Base-by-base conservation (phyloP, 2,329 filamentous ascomycete species). In the Aureobasidium melanogenum region DNA sequence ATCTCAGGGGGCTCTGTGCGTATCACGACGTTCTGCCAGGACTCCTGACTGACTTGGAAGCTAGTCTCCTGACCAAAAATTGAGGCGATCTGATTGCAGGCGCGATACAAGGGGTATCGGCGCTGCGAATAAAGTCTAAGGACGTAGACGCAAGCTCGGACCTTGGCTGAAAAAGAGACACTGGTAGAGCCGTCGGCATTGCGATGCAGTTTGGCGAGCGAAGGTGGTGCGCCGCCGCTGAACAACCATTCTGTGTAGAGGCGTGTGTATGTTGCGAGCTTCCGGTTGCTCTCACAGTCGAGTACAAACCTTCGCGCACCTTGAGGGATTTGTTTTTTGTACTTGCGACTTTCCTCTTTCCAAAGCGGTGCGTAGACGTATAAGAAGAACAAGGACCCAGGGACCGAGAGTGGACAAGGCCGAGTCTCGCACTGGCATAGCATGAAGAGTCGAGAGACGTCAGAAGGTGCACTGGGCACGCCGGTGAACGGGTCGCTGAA, bases 201-300 rank as follows among this genome's bases (percentile, higher is more conserved):
- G 43, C 24, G 32, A 39, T 56, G 50, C 7, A 55, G 47, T 51
- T 56, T 55, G 8, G 56, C 24, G 38, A 54, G 28, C 15, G 48
- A 43, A 50, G 56, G 17, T 17, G 62, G 41, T 17, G 52, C 43
- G 26, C 48, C 9, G 22, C 48, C 56, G 15, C 48, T 56, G 24
- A 63, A 60, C 14, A 61, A 22, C 46, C 39, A 41, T 22, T 30
- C 38, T 1, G 52, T 59, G 39, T 50, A 60, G 54, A 63, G 60
- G 10, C 62, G 44, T 3, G 24, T 30, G 41, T 52, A 51, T 19
- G 30, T 55, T 12, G 48, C 10, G 41, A 39, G 8, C 19, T n/a
- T 19, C 1, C 22, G 39, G 7, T 28, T 10, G 12, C 1, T 5
- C 10, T 12, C 24, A 15, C 39, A 60, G 2, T 17, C 36, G 22